phyloP scores from a whole-genome alignment of 306 rosid genomes.

The Luffa aegyptiaca region DNA sequence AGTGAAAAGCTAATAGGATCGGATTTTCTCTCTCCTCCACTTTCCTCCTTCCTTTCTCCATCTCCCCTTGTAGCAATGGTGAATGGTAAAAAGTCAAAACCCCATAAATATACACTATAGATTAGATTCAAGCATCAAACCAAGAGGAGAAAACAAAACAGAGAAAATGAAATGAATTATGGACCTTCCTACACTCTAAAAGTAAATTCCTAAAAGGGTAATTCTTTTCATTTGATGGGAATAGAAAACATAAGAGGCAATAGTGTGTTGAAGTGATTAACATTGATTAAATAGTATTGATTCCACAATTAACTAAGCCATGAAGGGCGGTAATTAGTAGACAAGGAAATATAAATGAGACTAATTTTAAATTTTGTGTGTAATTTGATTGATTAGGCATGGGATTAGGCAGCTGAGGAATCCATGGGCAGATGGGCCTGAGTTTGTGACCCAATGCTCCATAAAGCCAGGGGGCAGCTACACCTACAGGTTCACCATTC shows the following conservation, averaged over 20 bases:
- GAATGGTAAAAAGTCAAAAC: no score
- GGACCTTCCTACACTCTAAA: no score
- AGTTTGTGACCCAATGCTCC: slow-evolving; percentile 80
- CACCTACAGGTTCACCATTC: slow-evolving; percentile 78
- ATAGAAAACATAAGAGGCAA: background rate
- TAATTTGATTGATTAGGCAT: slow-evolving; percentile 42
- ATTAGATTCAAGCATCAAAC: no score
- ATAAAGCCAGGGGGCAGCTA: slow-evolving; percentile 80
- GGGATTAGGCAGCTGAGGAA: slow-evolving; percentile 70
- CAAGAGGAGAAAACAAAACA: no score
- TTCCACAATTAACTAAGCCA: background rate
- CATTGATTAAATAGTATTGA: background rate
- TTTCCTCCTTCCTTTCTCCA: no score
- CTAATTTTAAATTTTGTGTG: background rate
- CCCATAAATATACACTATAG: no score
- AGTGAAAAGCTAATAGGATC: no score
- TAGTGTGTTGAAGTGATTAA: background rate
- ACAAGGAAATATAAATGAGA: no score
- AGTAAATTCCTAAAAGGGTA: background rate
- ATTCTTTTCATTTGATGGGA: background rate
- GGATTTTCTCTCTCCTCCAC: no score
- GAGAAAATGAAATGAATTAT: no score
- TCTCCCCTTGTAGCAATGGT: no score
- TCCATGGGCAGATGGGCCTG: slow-evolving; percentile 98
- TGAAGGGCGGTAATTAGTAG: no score